phyloP scores from a whole-genome alignment of 345 rosid genomes.

The Streptanthus diversifolius region DNA sequence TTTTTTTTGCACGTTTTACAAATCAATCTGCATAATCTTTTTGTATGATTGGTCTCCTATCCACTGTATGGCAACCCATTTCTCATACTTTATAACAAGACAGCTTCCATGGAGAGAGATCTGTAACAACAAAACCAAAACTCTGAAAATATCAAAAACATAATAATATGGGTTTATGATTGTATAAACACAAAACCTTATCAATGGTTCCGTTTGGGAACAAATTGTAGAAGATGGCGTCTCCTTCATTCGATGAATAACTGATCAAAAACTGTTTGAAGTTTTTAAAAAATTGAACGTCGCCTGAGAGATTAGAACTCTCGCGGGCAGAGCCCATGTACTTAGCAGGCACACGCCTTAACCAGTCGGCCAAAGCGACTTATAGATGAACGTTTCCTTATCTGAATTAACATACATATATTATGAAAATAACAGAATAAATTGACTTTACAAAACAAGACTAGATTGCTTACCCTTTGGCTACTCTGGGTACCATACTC shows the following conservation, averaged over 20 bases:
- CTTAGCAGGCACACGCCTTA: conserved; percentile 73
- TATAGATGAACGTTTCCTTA: too few species aligned
- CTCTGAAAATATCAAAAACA: background rate
- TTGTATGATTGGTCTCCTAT: background rate
- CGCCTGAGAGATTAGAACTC: conserved; percentile 84
- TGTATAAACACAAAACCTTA: conserved; percentile 30
- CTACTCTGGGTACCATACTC: conserved; percentile 53
- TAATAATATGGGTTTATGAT: background rate
- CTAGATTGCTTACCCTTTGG: conserved; percentile 45
- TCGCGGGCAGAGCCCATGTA: conserved; percentile 72
- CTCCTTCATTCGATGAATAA: conserved; percentile 38
- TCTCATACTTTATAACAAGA: conserved; percentile 46
- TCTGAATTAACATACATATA: too few species aligned
- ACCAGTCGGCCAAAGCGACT: conserved; percentile 61
- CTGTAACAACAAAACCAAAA: conserved; percentile 34
- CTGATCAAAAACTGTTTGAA: background rate
- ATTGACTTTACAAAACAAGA: too few species aligned
- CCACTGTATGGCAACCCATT: background rate
- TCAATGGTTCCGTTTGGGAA: conserved; percentile 58
- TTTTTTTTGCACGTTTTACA: background rate
- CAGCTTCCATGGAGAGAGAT: conserved; percentile 57
- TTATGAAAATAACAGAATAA: background rate
- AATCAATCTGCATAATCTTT: background rate
- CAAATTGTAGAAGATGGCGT: conserved; percentile 59
- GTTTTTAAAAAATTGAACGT: conserved; percentile 13